phyloP scores from a whole-genome alignment of 1,139 yeast genomes.

The Trichomonascaceae sp. region DNA sequence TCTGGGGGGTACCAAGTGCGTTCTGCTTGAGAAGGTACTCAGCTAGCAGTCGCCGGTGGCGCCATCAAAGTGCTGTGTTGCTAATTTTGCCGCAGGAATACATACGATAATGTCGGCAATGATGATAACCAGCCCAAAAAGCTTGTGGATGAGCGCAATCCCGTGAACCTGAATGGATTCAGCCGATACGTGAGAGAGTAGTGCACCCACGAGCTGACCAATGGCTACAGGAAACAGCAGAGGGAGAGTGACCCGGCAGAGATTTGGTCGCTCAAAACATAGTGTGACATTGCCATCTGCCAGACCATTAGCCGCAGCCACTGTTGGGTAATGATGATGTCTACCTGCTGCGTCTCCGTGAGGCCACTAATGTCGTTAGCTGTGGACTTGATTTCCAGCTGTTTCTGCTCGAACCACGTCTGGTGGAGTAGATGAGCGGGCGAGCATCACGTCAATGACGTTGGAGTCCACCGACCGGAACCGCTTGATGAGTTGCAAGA shows the following conservation, averaged over 20 bases:
- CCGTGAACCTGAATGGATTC: constrained; percentile 11
- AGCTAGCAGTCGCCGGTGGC: too few relatives aligned
- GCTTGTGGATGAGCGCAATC: constrained; percentile 9
- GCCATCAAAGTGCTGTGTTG: too few relatives aligned
- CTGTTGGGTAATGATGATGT: constrained; percentile 12
- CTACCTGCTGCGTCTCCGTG: constrained; percentile 12
- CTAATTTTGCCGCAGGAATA: too few relatives aligned
- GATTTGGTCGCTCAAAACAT: constrained; percentile 5
- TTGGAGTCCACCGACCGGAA: constrained; percentile 11
- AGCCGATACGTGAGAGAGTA: constrained; percentile 7
- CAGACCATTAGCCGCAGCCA: constrained; percentile 14
- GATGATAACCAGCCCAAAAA: constrained; percentile 10
- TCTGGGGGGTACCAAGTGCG: constrained; percentile 7
- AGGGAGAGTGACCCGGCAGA: constrained; percentile 9
- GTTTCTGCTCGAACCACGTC: constrained; percentile 12
- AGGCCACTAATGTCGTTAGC: constrained; percentile 7
- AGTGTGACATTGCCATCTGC: constrained; percentile 14
- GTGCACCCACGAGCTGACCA: constrained; percentile 9
- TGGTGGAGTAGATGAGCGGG: constrained; percentile 3
- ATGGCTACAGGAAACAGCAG: constrained; percentile 12
- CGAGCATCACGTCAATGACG: constrained; percentile 8
- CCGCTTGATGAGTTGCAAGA: constrained; percentile 10
- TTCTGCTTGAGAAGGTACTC: constrained; percentile 10
- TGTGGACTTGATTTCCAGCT: constrained; percentile 6
- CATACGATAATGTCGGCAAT: constrained; percentile 11